phyloP scores from a whole-genome alignment of 441 rosid species.

The Erodium texanum region DNA sequence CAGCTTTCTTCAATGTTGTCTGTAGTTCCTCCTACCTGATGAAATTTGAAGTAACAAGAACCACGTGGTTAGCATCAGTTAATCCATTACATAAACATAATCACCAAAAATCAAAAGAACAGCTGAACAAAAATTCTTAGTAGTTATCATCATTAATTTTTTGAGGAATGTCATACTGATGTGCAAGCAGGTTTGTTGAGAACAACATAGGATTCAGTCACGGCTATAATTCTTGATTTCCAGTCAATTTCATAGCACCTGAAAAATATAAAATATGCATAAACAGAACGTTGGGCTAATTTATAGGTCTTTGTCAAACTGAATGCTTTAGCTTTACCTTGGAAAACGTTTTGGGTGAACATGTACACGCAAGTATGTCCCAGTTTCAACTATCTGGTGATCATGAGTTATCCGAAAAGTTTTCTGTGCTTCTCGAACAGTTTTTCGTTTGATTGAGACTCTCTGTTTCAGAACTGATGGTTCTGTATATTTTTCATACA shows the following conservation, averaged over 20 bases:
- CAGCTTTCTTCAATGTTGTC: conserved; percentile 89
- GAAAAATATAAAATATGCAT: conserved; percentile 11
- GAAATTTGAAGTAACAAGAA: not conserved
- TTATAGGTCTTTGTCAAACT: not conserved
- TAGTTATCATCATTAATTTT: not conserved
- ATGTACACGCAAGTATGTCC: conserved; percentile 75
- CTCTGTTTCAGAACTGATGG: conserved; percentile 55
- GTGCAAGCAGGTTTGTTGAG: conserved; percentile 91
- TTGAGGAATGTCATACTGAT: conserved; percentile 41
- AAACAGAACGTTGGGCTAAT: not conserved
- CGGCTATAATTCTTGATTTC: conserved; percentile 66
- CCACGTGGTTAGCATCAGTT: not conserved
- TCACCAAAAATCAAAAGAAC: not conserved
- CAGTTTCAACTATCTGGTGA: conserved; percentile 58
- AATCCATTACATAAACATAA: not conserved
- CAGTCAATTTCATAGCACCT: conserved; percentile 90
- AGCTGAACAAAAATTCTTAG: not conserved
- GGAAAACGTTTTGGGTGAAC: conserved; percentile 89
- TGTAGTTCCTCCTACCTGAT: conserved; percentile 78
- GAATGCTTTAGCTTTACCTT: conserved; percentile 32
- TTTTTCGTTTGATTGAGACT: conserved; percentile 68
- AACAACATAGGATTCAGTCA: conserved; percentile 62
- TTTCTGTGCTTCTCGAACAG: conserved; percentile 73
- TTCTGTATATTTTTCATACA: conserved; percentile 49
- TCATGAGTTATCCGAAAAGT: conserved; percentile 56